Evolutionary conservation across 2,329 filamentous ascomycete genomes (phyloP), one percentile per base, ranked within the genome.

Genomic region (Pseudovirgaria hyperparasitica): DNA sequence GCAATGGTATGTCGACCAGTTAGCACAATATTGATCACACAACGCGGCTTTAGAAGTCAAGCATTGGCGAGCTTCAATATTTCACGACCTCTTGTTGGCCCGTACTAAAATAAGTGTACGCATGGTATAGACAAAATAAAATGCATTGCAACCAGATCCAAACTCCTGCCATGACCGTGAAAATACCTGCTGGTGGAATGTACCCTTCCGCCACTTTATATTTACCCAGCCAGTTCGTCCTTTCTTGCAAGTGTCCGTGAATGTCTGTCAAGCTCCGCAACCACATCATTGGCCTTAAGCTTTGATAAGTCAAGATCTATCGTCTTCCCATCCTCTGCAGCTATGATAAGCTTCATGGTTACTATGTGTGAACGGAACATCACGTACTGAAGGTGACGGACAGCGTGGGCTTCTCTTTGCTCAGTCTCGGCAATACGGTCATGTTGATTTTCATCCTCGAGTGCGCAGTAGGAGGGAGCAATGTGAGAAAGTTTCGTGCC

Each of bases 201-300:
- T 8, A 20, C 19, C n/a, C 19, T n/a, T 8, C 8, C n/a, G n/a
- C n/a, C 19, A 8, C 19, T 8, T n/a, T 20, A n/a, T 20, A 8
- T n/a, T 20, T 18, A 11, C 9, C 32, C 67, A 41, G 63, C 57
- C 50, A 96, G 60, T 48, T 92, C 86, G 42, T 85, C 81, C 56
- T 82, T 73, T 52, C 92, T 77, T 44, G 82, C 75, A 47, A 96
- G 58, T 40, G 67, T 63, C 40, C 90, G 71, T 26, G 85, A 93
- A 60, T 96, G 84, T 45, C 90, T 69, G 52, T 94, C 81, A 23
- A 93, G 75, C 56, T 96, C 85, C 52, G 85, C 81, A 31, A 87
- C 67, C 12, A 96, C 71, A 45, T 85, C 80, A 50, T 82, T 81
- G 49, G 96, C 86, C 41, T 76, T 79, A 58, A 86, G 65, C 54